Percentiles rank a stretch among this genome's conserved stretches.
These are phyloP conservation scores for Magnolia sinica DNA, from an alignment of 164 flowering plant genomes.

Conservation along the genomic window DNA sequence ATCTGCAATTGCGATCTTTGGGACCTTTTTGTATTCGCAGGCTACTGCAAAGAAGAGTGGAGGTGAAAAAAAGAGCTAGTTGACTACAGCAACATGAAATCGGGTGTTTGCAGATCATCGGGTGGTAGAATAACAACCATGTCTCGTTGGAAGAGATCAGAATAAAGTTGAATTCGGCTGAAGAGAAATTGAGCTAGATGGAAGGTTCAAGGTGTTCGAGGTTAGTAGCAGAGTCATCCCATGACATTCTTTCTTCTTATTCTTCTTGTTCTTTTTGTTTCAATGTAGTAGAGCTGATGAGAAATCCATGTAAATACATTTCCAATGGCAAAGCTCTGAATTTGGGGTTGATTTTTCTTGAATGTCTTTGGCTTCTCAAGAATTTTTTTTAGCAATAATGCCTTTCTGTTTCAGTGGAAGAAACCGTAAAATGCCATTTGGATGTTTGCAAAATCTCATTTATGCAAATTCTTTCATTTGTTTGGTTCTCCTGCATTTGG, in stretches of 20 bases:
- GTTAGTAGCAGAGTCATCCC: not conserved
- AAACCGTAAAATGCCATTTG: too few relatives aligned
- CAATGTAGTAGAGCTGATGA: not conserved
- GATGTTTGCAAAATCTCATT: too few relatives aligned
- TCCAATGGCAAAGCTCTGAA: not conserved
- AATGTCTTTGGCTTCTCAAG: too few relatives aligned
- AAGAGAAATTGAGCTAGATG: not conserved
- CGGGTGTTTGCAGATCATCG: not conserved
- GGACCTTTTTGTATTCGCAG: conserved; percentile 92
- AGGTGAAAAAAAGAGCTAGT: conserved; percentile 43
- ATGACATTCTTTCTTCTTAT: not conserved
- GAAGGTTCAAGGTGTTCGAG: too few relatives aligned
- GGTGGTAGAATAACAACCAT: not conserved
- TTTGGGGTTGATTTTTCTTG: not conserved
- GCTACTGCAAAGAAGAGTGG: conserved; percentile 54
- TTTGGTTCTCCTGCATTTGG: too few relatives aligned
- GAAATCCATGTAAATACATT: not conserved
- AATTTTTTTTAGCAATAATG: too few relatives aligned
- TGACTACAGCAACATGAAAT: not conserved
- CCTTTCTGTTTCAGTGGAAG: too few relatives aligned
- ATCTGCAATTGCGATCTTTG: conserved; percentile 81
- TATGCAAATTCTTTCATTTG: too few relatives aligned
- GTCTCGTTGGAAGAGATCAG: not conserved
- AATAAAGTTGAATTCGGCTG: not conserved
- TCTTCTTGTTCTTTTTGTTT: too few relatives aligned